These are phyloP conservation scores for Sindora glabra DNA, from an alignment of 306 rosid genomes.

Conservation along the genomic window DNA sequence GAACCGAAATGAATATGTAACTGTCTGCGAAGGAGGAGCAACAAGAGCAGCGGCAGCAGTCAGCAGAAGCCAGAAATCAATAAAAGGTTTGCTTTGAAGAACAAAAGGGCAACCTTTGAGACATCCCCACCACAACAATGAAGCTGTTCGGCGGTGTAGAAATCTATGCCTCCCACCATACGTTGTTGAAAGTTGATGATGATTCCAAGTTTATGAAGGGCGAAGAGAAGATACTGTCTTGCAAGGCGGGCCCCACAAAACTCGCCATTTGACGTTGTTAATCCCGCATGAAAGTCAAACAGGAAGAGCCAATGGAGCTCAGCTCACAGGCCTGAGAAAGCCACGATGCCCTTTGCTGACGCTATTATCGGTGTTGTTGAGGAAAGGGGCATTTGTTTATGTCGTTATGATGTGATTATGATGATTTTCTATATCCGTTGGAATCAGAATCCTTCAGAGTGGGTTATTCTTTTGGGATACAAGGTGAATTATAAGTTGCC, in stretches of 20 bases:
- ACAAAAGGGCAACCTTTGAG: not conserved
- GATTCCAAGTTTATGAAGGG: not conserved
- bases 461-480: too few relatives aligned
- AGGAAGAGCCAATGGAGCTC: not conserved
- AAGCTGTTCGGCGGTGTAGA: not conserved
- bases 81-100: too few relatives aligned
- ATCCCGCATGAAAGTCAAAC: slow-evolving; percentile 43
- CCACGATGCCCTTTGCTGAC: not conserved
- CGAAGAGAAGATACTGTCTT: slow-evolving; percentile 26
- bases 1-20: not conserved
- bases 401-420: not conserved
- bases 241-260: slow-evolving; percentile 10
- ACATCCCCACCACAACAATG: not conserved
- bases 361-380: not conserved
- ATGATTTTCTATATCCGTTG: not conserved
- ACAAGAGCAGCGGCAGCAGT: too few relatives aligned
- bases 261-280: slow-evolving; percentile 13
- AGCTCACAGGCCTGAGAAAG: not conserved
- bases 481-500: too few relatives aligned
- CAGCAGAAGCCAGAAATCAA: too few relatives aligned
- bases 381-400: not conserved
- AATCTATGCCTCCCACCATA: not conserved
- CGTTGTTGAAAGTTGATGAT: slow-evolving; percentile 3
- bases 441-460: slow-evolving; percentile 33
- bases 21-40: slow-evolving; percentile 24